Conservation (phyloP, 345 rosid genomes). For the Moringa oleifera region DNA sequence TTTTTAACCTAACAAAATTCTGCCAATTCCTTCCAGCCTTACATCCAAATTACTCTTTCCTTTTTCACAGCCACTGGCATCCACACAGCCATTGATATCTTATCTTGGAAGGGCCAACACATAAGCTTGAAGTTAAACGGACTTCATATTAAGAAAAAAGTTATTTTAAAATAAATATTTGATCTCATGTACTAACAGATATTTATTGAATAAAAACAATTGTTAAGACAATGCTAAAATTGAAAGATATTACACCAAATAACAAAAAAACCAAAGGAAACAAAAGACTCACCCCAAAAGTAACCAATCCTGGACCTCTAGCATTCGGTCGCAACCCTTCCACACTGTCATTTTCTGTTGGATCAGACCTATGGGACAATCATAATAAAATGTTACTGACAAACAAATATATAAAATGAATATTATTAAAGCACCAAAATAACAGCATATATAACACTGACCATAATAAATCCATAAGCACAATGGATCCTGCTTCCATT, state of each 20-base stretch:
- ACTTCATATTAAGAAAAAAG: no score
- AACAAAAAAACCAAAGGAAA: neutral
- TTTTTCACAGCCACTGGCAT: neutral
- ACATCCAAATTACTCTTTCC: neutral
- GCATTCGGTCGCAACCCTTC: conserved; percentile 98
- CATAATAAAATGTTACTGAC: conserved; percentile 8
- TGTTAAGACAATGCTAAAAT: no score
- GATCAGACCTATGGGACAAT: conserved; percentile 77
- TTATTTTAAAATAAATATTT: neutral
- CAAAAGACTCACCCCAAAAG: conserved; percentile 77
- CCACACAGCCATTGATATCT: neutral
- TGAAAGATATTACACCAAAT: neutral
- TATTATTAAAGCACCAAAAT: conserved; percentile 6
- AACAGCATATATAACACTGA: conserved; percentile 30
- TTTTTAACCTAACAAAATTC: no score
- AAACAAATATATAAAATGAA: conserved; percentile 15
- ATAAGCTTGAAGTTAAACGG: no score
- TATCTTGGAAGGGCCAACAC: no score
- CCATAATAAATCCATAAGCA: conserved; percentile 97
- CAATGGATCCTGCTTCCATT: conserved; percentile 95
- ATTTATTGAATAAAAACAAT: neutral
- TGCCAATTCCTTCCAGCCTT: no score
- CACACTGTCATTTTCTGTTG: conserved; percentile 99
- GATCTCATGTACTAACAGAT: neutral
- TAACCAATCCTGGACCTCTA: conserved; percentile 97